These are phyloP conservation scores for Prunus fruticosa DNA, from an alignment of 306 rosid genomes.

Conservation along the genomic window DNA sequence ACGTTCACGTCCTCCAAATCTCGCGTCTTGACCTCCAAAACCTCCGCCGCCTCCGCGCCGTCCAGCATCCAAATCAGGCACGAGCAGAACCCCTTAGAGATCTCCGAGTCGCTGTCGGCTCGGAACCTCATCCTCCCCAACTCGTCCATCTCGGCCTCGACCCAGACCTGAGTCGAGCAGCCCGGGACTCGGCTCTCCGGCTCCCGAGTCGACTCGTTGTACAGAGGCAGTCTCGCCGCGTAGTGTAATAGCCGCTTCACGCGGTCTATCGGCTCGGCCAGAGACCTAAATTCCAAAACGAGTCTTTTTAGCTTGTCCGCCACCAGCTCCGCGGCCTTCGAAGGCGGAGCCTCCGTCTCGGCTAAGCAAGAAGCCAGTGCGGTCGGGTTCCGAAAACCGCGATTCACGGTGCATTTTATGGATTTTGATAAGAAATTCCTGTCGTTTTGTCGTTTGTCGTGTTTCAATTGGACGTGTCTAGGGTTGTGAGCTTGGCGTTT, in stretches of 20 bases:
- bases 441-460: neutral
- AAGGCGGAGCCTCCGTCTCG: neutral
- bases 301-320: conserved; percentile 34
- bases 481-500: neutral
- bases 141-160: conserved; percentile 52
- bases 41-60: conserved; percentile 57
- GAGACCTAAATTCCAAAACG: conserved; percentile 50
- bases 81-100: conserved; percentile 73
- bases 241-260: conserved; percentile 65
- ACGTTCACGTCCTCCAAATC: conserved; percentile 52
- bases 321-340: conserved; percentile 3
- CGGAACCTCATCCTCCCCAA: conserved; percentile 50
- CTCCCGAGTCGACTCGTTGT: conserved; percentile 27
- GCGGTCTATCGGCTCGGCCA: conserved; percentile 64
- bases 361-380: neutral
- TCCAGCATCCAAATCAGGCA: conserved; percentile 67
- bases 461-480: neutral
- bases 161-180: conserved; percentile 73
- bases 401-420: conserved; percentile 5
- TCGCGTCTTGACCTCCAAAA: conserved; percentile 32
- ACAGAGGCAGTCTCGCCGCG: conserved; percentile 53
- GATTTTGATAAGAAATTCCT: neutral
- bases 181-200: conserved; percentile 56
- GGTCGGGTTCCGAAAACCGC: conserved; percentile 6
- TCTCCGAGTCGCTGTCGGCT: conserved; percentile 87